Evolutionary conservation across 768 basidiomycete genomes (phyloP).

Genomic region (Mrakia gelida): DNA sequence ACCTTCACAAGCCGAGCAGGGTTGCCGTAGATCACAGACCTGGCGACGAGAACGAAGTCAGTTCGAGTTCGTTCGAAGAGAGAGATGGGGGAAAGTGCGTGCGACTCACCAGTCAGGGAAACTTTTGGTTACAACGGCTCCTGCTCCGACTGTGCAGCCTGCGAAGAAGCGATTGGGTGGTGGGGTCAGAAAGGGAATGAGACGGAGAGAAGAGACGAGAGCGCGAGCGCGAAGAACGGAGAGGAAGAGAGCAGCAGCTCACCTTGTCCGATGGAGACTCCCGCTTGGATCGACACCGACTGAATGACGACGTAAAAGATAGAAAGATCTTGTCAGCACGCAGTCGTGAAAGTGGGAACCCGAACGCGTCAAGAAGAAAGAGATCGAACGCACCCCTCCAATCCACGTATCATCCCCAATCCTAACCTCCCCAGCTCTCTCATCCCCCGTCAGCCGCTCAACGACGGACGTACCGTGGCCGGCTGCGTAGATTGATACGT

Average conservation of each 20-base stretch:
- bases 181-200: not conserved
- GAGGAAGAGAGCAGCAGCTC: not conserved
- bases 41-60: not conserved
- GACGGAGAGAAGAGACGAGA: not conserved
- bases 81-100: not conserved
- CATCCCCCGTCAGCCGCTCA: not conserved
- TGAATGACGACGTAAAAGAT: too few species aligned
- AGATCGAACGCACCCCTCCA: not conserved
- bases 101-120: not conserved
- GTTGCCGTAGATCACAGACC: not conserved
- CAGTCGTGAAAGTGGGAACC: too few species aligned
- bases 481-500: conserved; percentile 4
- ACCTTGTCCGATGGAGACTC: not conserved
- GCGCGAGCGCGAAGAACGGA: not conserved
- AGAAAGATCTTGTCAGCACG: too few species aligned
- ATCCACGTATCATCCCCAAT: conserved; percentile 7
- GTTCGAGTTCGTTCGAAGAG: too few species aligned
- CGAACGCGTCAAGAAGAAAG: too few species aligned
- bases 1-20: conserved; percentile 10
- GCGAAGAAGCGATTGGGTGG: too few species aligned
- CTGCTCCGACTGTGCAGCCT: conserved; percentile 7
- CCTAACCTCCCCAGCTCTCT: not conserved
- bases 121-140: not conserved
- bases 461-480: not conserved
- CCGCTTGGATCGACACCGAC: not conserved